phyloP scores from a whole-genome alignment of 2,329 filamentous ascomycete genomes.

The Botrytis galanthina region DNA sequence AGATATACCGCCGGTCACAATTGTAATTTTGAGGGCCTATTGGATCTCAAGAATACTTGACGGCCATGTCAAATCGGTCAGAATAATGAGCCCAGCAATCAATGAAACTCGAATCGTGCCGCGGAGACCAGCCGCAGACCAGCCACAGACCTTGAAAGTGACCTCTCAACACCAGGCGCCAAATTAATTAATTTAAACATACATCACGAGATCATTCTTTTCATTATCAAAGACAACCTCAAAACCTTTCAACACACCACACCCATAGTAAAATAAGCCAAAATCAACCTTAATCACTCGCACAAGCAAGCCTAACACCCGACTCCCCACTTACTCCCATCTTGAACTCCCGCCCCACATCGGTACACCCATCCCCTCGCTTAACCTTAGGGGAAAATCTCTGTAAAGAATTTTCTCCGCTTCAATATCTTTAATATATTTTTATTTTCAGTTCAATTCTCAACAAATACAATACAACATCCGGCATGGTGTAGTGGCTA shows the following conservation, averaged over 20 bases:
- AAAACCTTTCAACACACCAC: no score
- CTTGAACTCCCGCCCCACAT: neutral
- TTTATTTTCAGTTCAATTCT: accelerated
- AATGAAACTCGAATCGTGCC: no score
- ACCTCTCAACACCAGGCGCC: neutral
- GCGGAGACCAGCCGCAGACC: no score
- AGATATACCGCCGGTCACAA: no score
- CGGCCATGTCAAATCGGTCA: no score
- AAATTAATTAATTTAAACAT: neutral
- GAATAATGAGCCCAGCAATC: no score
- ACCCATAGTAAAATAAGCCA: neutral
- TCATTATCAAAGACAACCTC: neutral
- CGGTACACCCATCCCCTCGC: neutral
- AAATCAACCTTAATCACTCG: neutral
- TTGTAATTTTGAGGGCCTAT: no score
- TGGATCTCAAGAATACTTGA: no score
- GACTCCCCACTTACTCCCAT: neutral
- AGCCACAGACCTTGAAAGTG: neutral
- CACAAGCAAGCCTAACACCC: neutral
- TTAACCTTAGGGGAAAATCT: neutral
- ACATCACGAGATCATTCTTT: neutral
- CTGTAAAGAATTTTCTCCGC: neutral
- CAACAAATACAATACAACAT: neutral
- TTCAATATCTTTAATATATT: neutral
- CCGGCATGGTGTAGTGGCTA: conserved; percentile 10